phyloP scores from a whole-genome alignment of 192 early-diverging fungal genomes.

The Coemansia sp. region DNA sequence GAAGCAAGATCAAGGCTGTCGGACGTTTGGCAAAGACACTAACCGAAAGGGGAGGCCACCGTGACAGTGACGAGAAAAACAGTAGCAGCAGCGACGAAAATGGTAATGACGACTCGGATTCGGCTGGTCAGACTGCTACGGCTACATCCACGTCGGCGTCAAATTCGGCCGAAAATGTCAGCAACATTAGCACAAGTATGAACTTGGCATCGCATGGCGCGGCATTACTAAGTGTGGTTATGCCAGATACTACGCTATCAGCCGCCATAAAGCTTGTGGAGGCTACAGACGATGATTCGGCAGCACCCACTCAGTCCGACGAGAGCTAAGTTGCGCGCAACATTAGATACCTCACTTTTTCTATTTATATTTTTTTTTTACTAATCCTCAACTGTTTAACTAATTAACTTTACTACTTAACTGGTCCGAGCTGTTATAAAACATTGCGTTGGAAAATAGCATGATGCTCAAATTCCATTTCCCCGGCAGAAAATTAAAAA shows the following conservation, averaged over 20 bases:
- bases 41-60: not conserved
- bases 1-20: conserved; percentile 10
- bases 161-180: not conserved
- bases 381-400: conserved; percentile 1
- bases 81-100: not conserved
- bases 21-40: conserved; percentile 4
- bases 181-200: not conserved
- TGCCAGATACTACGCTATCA: conserved; percentile 5
- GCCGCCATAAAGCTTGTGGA: not conserved
- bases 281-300: not conserved
- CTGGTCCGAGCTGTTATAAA: not conserved
- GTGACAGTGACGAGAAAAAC: not conserved
- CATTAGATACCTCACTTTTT: not conserved
- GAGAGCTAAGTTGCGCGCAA: not conserved
- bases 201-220: not conserved
- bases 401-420: not conserved
- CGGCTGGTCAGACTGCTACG: not conserved
- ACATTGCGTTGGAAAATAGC: not conserved
- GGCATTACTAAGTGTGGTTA: not conserved
- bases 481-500: not conserved
- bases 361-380: not conserved
- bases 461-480: not conserved
- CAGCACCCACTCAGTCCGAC: not conserved
- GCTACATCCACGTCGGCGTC: not conserved
- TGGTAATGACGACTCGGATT: not conserved